phyloP scores from a whole-genome alignment of 2,329 filamentous ascomycete genomes.

The Hypocrella siamensis region DNA sequence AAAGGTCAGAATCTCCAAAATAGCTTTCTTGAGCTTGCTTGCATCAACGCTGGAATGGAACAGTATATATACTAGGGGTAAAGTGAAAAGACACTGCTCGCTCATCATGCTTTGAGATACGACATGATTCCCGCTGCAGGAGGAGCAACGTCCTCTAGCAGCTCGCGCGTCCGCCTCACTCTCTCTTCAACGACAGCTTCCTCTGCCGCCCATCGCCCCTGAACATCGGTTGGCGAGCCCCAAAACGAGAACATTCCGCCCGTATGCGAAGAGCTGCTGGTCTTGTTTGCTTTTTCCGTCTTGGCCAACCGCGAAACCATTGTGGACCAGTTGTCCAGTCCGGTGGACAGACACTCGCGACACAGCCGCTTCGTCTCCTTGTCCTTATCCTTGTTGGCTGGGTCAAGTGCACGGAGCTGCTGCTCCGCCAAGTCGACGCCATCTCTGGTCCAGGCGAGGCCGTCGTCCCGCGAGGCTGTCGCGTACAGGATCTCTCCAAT shows the following conservation, averaged over 20 bases:
- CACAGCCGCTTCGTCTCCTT: slow-evolving; percentile 38
- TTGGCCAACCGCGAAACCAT: slow-evolving; percentile 58
- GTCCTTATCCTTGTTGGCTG: slow-evolving; percentile 9
- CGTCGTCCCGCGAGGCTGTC: slow-evolving; percentile 43
- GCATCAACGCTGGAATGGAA: not conserved
- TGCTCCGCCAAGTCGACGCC: slow-evolving; percentile 69
- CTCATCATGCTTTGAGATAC: slow-evolving; percentile 19
- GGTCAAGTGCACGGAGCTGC: slow-evolving; percentile 33
- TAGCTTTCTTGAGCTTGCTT: too few species aligned
- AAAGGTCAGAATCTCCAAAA: too few species aligned
- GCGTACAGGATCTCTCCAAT: slow-evolving; percentile 89
- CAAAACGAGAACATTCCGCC: slow-evolving; percentile 21
- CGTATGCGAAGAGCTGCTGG: slow-evolving; percentile 16
- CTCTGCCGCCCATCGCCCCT: slow-evolving; percentile 38
- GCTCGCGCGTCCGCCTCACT: slow-evolving; percentile 30
- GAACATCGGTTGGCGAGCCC: slow-evolving; percentile 16
- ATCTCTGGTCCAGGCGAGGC: slow-evolving; percentile 78
- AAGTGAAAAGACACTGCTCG: not conserved
- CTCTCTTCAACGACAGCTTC: slow-evolving; percentile 37
- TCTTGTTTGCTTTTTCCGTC: slow-evolving; percentile 26
- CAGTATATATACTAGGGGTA: too few species aligned
- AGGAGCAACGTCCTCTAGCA: slow-evolving; percentile 32
- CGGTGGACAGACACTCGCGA: slow-evolving; percentile 59
- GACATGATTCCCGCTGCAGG: slow-evolving; percentile 17
- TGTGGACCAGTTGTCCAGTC: slow-evolving; percentile 64